phyloP scores from a whole-genome alignment of 2,329 filamentous ascomycete species.

The Cercospora berteroae region DNA sequence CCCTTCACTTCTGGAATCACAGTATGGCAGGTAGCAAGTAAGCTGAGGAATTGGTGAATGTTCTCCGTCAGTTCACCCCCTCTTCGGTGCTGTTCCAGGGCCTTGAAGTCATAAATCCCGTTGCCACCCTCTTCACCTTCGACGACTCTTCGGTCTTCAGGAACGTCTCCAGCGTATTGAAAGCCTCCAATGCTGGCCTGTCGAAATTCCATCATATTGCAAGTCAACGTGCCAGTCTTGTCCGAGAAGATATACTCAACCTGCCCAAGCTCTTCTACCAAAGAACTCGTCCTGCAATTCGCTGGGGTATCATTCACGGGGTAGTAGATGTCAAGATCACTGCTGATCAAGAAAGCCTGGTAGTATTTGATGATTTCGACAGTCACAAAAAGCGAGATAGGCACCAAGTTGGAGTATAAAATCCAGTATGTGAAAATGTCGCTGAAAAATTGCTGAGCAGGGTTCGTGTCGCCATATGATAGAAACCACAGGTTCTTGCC shows the following conservation, averaged over 20 bases:
- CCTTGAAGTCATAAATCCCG: constrained; percentile 81
- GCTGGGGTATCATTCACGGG: constrained; percentile 92
- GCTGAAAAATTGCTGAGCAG: constrained; percentile 79
- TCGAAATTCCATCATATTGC: constrained; percentile 98
- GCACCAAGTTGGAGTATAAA: constrained; percentile 90
- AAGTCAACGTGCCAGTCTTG: constrained; percentile 96
- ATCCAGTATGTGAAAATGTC: constrained; percentile 99
- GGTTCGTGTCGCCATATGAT: constrained; percentile 60
- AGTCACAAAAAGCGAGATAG: constrained; percentile 96
- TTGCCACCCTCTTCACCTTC: constrained; percentile 69
- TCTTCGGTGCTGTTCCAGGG: constrained; percentile 66
- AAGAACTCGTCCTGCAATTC: constrained; percentile 89
- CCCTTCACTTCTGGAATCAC: constrained; percentile 90
- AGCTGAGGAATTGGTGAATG: constrained; percentile 80
- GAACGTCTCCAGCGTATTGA: constrained; percentile 87
- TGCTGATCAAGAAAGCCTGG: constrained; percentile 96
- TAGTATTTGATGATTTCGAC: constrained; percentile 98
- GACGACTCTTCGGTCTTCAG: constrained; percentile 81
- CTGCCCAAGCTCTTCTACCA: constrained; percentile 96
- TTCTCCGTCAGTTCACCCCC: constrained; percentile 54
- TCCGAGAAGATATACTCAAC: constrained; percentile 99
- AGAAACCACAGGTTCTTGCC: constrained; percentile 69
- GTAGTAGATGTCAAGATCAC: constrained; percentile 96
- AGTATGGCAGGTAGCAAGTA: constrained; percentile 90
- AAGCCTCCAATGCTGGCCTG: constrained; percentile 91